phyloP scores from a whole-genome alignment of 495 filamentous ascomycete species.

The Pseudoneurospora amorphoporcata region DNA sequence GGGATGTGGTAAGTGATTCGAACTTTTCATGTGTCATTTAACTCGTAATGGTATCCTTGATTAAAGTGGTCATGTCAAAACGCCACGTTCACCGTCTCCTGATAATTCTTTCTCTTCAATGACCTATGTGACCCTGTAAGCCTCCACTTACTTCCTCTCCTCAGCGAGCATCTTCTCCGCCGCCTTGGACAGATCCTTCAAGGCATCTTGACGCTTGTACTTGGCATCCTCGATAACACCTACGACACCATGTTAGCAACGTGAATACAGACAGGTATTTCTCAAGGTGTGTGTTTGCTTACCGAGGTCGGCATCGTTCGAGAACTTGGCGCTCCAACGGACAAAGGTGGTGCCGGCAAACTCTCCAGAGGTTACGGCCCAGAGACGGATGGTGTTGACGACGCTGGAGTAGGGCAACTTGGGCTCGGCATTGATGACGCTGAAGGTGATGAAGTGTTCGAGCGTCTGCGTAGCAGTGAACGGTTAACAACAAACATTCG shows the following conservation, averaged over 20 bases:
- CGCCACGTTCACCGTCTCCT: background rate
- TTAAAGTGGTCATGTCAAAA: background rate
- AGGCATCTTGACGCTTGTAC: conserved; percentile 60
- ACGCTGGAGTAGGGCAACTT: conserved; percentile 49
- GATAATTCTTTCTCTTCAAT: background rate
- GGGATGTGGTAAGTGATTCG: background rate
- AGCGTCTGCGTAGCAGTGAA: conserved; percentile 38
- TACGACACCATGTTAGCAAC: conserved; percentile 17
- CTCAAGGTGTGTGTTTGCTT: conserved; percentile 16
- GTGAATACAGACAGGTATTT: background rate
- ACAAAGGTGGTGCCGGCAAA: conserved; percentile 51
- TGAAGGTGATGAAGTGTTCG: conserved; percentile 62
- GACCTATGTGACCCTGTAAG: background rate
- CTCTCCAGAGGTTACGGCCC: conserved; percentile 48
- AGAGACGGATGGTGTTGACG: conserved; percentile 51
- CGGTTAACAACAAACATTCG: background rate
- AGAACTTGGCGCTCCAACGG: conserved; percentile 55
- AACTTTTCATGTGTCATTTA: background rate
- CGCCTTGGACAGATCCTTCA: conserved; percentile 50
- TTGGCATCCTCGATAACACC: conserved; percentile 61
- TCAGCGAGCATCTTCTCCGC: conserved; percentile 35
- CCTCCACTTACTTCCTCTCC: conserved; percentile 1
- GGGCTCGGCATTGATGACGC: conserved; percentile 51
- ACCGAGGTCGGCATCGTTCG: conserved; percentile 59
- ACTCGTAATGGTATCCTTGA: background rate